Base-by-base conservation (phyloP, 306 rosid species). In the Cercis canadensis region DNA sequence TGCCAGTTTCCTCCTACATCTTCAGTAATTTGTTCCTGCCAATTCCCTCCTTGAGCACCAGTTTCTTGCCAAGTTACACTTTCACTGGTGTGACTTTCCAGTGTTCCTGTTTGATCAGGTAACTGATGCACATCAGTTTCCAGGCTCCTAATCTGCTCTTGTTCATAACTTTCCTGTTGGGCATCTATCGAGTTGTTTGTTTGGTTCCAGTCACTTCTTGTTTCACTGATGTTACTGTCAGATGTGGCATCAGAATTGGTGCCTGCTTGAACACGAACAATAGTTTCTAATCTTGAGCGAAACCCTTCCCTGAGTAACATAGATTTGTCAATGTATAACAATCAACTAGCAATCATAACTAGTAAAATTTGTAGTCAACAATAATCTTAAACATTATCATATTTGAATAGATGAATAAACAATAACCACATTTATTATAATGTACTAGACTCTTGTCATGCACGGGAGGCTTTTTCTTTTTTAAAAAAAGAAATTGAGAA, bases 261-360 rank as follows among this genome's bases (percentile, higher is more conserved):
- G 71, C 81, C 79, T 57, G 81, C 87, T 77, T 91, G 99, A 71
- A 91, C 96, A 73, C 92, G 99, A 65, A 91, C 99, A 76, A 94
- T 89, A 74, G 43, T 89, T 85, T 95, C 99, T 78, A 92, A 86
- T 77, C 90, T 89, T 69, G 88, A 86, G 21, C 96, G 92, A 78
- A 95, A 95, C 33, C 99, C 99, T 53, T 95, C 96, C 95, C 99
- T 95, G 72, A 59, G 57, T 57, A 69, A 60, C 49, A 64, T 70
- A 53, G 49, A 67, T 37, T 29, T 44, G 65, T 84, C 74, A 82
- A 64, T 59, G 56, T 43, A 69, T 12, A 52, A 73, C 60, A 69
- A 78, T 19, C 14, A 78, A 79, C 57, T 49, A 57, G 66, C 39
- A 75, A 41, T 14, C n/a, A 62, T 40, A 49, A 74, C 64, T 77